Evolutionary conservation across 371 early-diverging fungal species (phyloP).

Genomic region (Syncephalastrum racemosum): DNA sequence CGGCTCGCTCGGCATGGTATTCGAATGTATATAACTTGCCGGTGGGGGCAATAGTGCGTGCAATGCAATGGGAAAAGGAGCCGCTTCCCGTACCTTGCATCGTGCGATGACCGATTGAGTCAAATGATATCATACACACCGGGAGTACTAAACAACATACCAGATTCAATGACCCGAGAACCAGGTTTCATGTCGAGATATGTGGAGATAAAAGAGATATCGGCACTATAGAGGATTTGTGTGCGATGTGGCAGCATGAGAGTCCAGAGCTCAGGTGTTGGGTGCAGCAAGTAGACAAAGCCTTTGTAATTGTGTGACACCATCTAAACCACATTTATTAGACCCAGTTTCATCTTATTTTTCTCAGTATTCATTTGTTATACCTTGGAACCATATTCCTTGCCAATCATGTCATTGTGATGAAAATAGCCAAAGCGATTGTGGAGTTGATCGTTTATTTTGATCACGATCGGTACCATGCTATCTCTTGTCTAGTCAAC

Average conservation of each 20-base stretch:
- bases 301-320: conserved; percentile 73
- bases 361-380: not conserved
- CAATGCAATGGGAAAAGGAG: conserved; percentile 94
- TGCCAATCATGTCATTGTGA: conserved; percentile 85
- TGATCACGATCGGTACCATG: conserved; percentile 62
- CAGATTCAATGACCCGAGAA: conserved; percentile 86
- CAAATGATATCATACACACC: not conserved
- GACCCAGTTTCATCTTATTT: not conserved
- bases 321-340: conserved; percentile 42
- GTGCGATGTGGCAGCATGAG: conserved; percentile 90
- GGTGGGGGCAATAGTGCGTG: conserved; percentile 80
- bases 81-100: conserved; percentile 93
- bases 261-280: conserved; percentile 97
- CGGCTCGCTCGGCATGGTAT: conserved; percentile 83
- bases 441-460: conserved; percentile 58
- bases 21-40: conserved; percentile 94
- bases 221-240: conserved; percentile 92
- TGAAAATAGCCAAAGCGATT: conserved; percentile 77
- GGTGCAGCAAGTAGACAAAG: conserved; percentile 86
- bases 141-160: conserved; percentile 26
- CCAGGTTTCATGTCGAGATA: conserved; percentile 87
- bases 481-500: conserved; percentile 58
- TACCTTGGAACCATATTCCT: conserved; percentile 81
- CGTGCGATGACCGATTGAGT: not conserved
- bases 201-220: conserved; percentile 85